phyloP scores from a whole-genome alignment of 2,329 filamentous ascomycete genomes.

The Neoscytalidium dimidiatum region DNA sequence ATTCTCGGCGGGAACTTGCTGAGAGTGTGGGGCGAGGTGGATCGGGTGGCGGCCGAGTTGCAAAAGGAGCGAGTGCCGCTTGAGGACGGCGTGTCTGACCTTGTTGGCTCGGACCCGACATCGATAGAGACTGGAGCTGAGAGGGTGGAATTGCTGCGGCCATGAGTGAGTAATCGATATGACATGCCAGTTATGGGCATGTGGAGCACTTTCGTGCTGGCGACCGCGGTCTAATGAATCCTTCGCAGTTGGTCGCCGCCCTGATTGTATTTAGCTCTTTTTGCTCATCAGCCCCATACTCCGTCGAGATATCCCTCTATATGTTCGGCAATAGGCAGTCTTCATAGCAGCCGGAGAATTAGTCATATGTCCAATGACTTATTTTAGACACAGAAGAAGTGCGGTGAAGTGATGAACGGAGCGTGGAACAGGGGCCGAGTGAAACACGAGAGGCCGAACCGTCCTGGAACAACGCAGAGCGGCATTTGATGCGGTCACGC shows the following conservation, averaged over 20 bases:
- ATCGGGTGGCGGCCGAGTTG: conserved; percentile 42
- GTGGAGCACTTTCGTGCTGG: neutral
- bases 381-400: neutral
- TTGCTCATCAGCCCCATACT: neutral
- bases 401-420: neutral
- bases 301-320: neutral
- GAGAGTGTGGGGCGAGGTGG: conserved; percentile 80
- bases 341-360: neutral
- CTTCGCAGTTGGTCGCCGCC: neutral
- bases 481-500: neutral
- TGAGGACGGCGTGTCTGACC: neutral
- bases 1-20: conserved; percentile 79
- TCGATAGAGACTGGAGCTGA: neutral
- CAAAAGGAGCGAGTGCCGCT: neutral
- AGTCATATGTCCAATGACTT: neutral
- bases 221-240: neutral
- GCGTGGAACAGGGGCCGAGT: neutral
- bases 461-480: neutral
- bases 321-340: neutral
- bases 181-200: neutral
- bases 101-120: neutral
- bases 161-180: neutral
- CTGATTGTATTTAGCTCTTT: neutral
- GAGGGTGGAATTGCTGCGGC: neutral
- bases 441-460: neutral